Evolutionary conservation across 1,284 basidiomycete species (phyloP).

Genomic region (Dichomitus squalens): DNA sequence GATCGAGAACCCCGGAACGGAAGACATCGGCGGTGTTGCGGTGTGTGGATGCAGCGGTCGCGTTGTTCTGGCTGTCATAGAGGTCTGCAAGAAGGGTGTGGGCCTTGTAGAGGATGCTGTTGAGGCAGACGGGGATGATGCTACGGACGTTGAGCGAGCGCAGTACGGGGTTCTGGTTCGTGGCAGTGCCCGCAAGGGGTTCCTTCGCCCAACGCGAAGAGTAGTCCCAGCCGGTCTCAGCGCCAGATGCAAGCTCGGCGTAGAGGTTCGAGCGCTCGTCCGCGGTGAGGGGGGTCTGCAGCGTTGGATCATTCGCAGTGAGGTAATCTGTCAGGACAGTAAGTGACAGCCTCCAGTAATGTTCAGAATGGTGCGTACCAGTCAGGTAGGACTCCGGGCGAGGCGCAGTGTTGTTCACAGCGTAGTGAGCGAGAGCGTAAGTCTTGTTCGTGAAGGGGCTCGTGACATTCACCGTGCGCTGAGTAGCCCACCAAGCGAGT

Average conservation of each 20-base stretch:
- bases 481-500: constrained; percentile 79
- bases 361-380: constrained; percentile 38
- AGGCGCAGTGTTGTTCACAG: constrained; percentile 82
- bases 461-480: constrained; percentile 74
- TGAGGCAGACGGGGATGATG: constrained; percentile 79
- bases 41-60: constrained; percentile 53
- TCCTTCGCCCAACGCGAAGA: constrained; percentile 51
- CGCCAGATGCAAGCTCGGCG: constrained; percentile 86
- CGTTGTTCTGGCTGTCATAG: constrained; percentile 52
- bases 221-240: constrained; percentile 75
- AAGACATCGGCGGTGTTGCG: constrained; percentile 58
- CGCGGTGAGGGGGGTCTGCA: constrained; percentile 59
- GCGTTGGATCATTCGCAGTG: constrained; percentile 67
- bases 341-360: neutral
- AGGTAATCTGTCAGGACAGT: constrained; percentile 63
- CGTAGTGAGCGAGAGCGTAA: constrained; percentile 71
- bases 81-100: constrained; percentile 65
- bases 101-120: constrained; percentile 79
- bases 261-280: constrained; percentile 71
- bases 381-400: constrained; percentile 82
- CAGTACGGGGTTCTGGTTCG: constrained; percentile 54
- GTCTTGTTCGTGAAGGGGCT: constrained; percentile 74
- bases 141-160: constrained; percentile 73
- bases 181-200: constrained; percentile 42
- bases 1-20: constrained; percentile 76